Evolutionary conservation across 371 early-diverging fungal species (phyloP), one percentile per base, ranked within the genome.

Genomic region (Mucor sp.): DNA sequence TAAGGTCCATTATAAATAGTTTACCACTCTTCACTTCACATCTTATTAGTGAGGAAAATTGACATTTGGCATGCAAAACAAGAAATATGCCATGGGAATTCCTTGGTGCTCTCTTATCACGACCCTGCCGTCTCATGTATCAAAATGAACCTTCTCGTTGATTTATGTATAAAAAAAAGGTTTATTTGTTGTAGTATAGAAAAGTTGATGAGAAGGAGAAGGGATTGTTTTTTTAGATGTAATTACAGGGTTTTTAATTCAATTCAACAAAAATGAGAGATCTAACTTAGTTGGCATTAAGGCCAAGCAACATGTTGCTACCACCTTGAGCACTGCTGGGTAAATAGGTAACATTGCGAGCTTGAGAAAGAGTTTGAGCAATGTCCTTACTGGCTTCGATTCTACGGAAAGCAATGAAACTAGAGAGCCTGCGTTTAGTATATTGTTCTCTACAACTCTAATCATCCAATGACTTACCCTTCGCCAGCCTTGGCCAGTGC

Each of bases 381-480:
- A 99, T 98, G 35, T 98, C 98, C 84, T 94, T 95, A 68, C 94
- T 89, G 23, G 99, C 97, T 76, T 99, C 99, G 69, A 99, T 97
- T 71, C 97, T 91, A 80, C 99, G 94, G 76, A 99, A 90, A 78
- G 97, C 94, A 77, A 99, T 89, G 48, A 97, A 84, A 58, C 63
- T 62, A 58, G 28, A 21, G 32, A 41, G 11, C 3, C n/a, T 23
- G 17, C 4, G 1, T 28, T 57, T 57, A 53, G 55, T 57, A n/a
- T 8, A n/a, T 6, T 1, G 25, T 4, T 23, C 21, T 0, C 12
- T 12, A 8, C 11, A 7, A 23, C 1, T 11, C 1, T 2, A 1
- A 50, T 23, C 21, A 0, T 50, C 12, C 21, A 25, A 9, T 2
- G 3, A 17, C 28, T 56, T 56, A 56, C 56, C 76, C 84, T 62